Evolutionary conservation across 2,329 filamentous ascomycete genomes (phyloP).

Genomic region (Magnaporthiopsis incrustans): DNA sequence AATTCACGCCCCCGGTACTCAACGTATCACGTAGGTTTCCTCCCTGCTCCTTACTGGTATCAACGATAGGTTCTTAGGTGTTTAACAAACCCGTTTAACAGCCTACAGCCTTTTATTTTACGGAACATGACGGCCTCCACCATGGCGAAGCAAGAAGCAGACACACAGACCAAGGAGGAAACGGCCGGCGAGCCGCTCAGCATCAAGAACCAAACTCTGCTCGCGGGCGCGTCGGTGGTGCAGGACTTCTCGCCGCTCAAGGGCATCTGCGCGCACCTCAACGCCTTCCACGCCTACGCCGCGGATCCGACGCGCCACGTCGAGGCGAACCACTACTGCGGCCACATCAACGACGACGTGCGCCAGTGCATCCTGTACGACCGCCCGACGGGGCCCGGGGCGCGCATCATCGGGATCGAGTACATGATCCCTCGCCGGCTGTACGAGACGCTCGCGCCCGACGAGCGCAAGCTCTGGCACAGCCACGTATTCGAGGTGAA

Average conservation of each 20-base stretch:
- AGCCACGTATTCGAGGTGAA: constrained; percentile 68
- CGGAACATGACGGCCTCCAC: no score
- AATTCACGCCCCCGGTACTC: no score
- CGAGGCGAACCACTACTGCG: constrained; percentile 80
- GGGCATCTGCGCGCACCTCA: constrained; percentile 72
- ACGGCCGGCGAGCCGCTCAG: constrained; percentile 40
- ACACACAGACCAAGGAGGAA: background rate
- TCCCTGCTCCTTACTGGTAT: no score
- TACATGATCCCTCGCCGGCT: constrained; percentile 74
- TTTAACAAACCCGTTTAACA: no score
- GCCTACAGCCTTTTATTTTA: no score
- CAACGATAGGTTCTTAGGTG: no score
- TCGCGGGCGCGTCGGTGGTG: constrained; percentile 50
- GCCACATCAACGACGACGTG: constrained; percentile 68
- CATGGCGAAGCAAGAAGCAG: background rate
- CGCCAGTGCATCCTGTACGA: constrained; percentile 85
- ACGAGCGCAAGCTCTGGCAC: constrained; percentile 74
- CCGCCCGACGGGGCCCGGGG: constrained; percentile 48
- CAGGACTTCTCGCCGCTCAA: constrained; percentile 67
- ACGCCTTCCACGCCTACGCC: constrained; percentile 82
- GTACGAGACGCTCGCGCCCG: constrained; percentile 54
- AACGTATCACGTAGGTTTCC: no score
- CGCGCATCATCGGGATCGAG: constrained; percentile 74
- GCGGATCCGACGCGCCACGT: constrained; percentile 60
- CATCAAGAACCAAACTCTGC: constrained; percentile 48